Evolutionary conservation across 495 filamentous ascomycete species (phyloP).

Genomic region (Penicillium fimorum): DNA sequence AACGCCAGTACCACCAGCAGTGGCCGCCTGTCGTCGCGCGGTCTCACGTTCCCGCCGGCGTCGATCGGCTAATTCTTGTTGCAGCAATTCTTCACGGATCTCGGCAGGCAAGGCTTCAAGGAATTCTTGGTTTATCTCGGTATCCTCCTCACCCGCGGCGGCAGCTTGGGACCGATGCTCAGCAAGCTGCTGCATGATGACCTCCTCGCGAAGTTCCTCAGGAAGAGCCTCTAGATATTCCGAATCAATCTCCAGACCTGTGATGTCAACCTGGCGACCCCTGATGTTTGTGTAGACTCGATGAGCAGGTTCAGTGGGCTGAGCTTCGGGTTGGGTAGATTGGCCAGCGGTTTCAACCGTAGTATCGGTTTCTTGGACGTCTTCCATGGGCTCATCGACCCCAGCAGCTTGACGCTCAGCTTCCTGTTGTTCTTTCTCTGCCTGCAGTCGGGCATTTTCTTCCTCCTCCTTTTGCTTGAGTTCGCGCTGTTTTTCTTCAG

Average conservation of each 20-base stretch:
- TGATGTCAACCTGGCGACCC: constrained; percentile 85
- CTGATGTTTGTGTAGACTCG: constrained; percentile 78
- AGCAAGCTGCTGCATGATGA: constrained; percentile 82
- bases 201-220: constrained; percentile 92
- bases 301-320: constrained; percentile 49
- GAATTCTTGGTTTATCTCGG: constrained; percentile 90
- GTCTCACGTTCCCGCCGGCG: constrained; percentile 84
- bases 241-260: constrained; percentile 86
- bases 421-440: constrained; percentile 47
- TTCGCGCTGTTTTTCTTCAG: constrained; percentile 61
- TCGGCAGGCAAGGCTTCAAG: constrained; percentile 87
- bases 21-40: constrained; percentile 58
- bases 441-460: constrained; percentile 48
- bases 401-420: constrained; percentile 49
- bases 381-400: constrained; percentile 73
- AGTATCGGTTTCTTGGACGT: constrained; percentile 62
- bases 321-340: constrained; percentile 37
- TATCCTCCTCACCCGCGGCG: constrained; percentile 77
- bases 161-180: constrained; percentile 77
- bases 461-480: constrained; percentile 66
- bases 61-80: constrained; percentile 84
- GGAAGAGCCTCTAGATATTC: constrained; percentile 92
- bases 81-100: constrained; percentile 83
- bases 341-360: constrained; percentile 32
- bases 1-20: constrained; percentile 43